phyloP scores from a whole-genome alignment of 306 rosid genomes.

The Cucumis sativus region Cucumber_9930_V3 NC_026657.2:8343501-8344000 shows the following conservation, averaged over 20 bases:
- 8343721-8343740: neutral
- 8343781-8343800: constrained; percentile 99
- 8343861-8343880: neutral
- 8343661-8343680: constrained; percentile 89
- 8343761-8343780: constrained; percentile 22
- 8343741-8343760: neutral
- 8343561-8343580: neutral
- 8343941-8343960: neutral
- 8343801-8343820: constrained; percentile 98
- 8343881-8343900: neutral
- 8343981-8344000: neutral
- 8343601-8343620: constrained; percentile 52
- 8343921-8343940: neutral
- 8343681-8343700: constrained; percentile 70
- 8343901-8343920: neutral
- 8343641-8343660: constrained; percentile 76
- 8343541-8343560: neutral
- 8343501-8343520: neutral
- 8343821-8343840: constrained; percentile 77
- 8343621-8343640: constrained; percentile 98
- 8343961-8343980: neutral
- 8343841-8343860: constrained; percentile 4
- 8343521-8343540: neutral
- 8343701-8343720: neutral
- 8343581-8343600: neutral